Percentiles rank a stretch among this genome's conserved stretches.
phyloP scores from a whole-genome alignment of 352 stramenopile species.

The Pythium apleroticum region DNA sequence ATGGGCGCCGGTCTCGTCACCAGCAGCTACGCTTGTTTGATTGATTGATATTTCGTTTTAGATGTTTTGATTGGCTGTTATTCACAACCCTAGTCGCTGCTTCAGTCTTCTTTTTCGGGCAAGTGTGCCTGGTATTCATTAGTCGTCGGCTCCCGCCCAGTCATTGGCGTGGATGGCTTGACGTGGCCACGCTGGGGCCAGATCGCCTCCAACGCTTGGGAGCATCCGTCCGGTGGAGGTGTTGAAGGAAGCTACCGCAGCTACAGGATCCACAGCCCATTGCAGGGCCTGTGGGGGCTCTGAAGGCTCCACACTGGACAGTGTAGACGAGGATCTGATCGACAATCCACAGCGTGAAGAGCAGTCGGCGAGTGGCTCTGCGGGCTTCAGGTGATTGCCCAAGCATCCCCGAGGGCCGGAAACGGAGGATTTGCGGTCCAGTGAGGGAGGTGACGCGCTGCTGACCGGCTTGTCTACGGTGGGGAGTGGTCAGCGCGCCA shows the following conservation, averaged over 20 bases:
- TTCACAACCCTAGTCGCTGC: neutral
- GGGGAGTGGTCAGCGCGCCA: neutral
- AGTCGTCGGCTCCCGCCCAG: constrained; percentile 12
- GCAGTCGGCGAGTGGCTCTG: neutral
- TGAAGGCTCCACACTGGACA: neutral
- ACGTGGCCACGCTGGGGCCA: neutral
- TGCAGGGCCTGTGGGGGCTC: too few relatives aligned
- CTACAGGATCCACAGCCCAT: too few relatives aligned
- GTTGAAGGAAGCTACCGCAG: too few relatives aligned
- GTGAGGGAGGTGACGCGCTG: neutral
- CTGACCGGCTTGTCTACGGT: neutral
- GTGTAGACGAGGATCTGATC: constrained; percentile 2
- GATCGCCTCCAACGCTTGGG: neutral
- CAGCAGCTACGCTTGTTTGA: neutral
- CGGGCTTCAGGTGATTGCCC: neutral
- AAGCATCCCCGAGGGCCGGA: neutral
- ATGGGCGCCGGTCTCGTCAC: neutral
- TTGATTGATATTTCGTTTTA: constrained; percentile 4
- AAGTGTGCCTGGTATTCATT: constrained; percentile 14
- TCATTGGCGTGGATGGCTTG: neutral
- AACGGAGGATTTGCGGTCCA: neutral
- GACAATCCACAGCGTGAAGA: too few relatives aligned
- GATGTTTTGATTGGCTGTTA: constrained; percentile 5
- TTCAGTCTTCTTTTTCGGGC: constrained; percentile 14
- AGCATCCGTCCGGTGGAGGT: neutral